Evolutionary conservation across 768 basidiomycete species (phyloP).

Genomic region (Xerocomus spinulosus): DNA sequence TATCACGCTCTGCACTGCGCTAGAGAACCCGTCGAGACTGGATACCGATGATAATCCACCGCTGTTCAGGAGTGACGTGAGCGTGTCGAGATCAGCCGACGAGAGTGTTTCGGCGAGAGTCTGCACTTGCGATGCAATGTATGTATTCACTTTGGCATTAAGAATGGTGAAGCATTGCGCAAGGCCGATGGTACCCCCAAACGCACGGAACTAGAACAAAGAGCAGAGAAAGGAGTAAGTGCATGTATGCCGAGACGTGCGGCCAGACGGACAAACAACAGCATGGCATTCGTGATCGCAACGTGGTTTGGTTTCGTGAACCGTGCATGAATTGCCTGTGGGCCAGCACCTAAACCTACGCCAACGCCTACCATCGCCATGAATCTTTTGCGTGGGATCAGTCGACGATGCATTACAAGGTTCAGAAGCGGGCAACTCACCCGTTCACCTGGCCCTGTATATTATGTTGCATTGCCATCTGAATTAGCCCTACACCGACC

Average conservation of each 20-base stretch:
- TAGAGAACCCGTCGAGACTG: conserved; percentile 36
- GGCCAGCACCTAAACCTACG: conserved; percentile 38
- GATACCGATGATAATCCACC: conserved; percentile 33
- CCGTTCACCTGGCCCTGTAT: conserved; percentile 34
- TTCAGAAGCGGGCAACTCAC: conserved; percentile 17
- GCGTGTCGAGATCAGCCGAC: conserved; percentile 21
- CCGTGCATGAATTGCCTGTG: conserved; percentile 41
- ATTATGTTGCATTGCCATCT: conserved; percentile 38
- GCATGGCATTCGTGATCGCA: conserved; percentile 41
- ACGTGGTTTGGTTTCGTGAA: conserved; percentile 40
- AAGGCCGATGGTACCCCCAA: conserved; percentile 52
- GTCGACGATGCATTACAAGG: not conserved
- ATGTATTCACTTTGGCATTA: conserved; percentile 37
- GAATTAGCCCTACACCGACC: conserved; percentile 40
- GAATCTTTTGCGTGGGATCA: conserved; percentile 27
- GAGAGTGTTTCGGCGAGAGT: conserved; percentile 29
- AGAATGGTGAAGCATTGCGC: conserved; percentile 51
- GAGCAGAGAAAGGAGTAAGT: not conserved
- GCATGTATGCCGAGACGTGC: not conserved
- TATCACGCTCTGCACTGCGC: conserved; percentile 32
- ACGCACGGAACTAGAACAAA: conserved; percentile 37
- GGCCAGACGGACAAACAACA: conserved; percentile 39
- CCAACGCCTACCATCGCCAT: conserved; percentile 43
- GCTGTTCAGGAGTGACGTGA: conserved; percentile 22
- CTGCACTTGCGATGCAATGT: conserved; percentile 23